Evolutionary conservation across 148 eudicot genomes (phyloP), one percentile per base, ranked within the genome.

Genomic region (Amaranthus cruentus): DNA sequence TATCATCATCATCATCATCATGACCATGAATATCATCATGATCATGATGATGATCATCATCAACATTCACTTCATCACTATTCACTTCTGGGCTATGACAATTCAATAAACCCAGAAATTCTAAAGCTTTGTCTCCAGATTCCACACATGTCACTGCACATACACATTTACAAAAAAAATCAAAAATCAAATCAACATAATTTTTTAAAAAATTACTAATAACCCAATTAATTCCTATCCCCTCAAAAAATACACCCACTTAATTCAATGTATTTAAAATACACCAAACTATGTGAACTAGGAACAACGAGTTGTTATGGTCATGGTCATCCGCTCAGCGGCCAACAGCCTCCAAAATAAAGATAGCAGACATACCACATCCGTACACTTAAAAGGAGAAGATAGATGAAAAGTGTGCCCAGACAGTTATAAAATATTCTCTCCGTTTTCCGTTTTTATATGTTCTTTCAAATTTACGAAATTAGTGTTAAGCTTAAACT

Each of bases 111-210:
- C 90, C 90, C 80, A 87, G 62, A 74, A 81, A 84, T 63, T 87
- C 88, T 77, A 87, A 74, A 49, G 91, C 91, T 57, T 87, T 85
- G 48, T 87, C 83, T 49, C 87, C 91, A 42, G 87, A 85, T 43
- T 87, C 91, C 66, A 85, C 88, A 75, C 87, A 77, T 38, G 88
- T 87, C 68, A 87, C 91, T 87, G 73, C 79, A 56, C 62, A 69
- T 38, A 7, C 49, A 63, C 1, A 9, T 21, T 69, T 38, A 9
- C 7, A 11, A 52, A 10, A 13, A 6, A 54, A 42, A 1, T 14
- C 15, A 70, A 42, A 13, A 54, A 28, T 50, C 11, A 28, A 28
- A 28, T 28, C 38, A 28, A 28, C 14, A 43, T 50, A 6, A 11
- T 9, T 58, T 3, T 6, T 2, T 6, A 58, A 58, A n/a, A 4